Evolutionary conservation across 352 stramenopile species (phyloP), one percentile per base, ranked within the genome.

Genomic region (Phytophthora nicotianae): DNA sequence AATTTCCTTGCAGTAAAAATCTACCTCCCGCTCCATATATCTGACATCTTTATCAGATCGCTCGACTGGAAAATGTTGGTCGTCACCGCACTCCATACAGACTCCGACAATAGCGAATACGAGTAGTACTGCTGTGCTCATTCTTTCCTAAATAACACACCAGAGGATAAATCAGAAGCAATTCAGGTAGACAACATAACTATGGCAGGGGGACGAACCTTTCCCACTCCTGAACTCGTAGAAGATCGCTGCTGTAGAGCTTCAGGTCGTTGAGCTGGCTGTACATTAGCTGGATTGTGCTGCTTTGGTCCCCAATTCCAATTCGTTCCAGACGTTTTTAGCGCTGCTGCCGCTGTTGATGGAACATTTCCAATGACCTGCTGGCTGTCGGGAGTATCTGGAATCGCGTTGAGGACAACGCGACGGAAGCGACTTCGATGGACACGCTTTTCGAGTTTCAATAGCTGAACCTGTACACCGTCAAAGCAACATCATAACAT

Each of bases 1-100:
- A 53, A 94, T 79, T 54, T 95, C 86, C 32, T 89, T 91, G 59
- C 75, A 86, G 49, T 89, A 95, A 68, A 89, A 91, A 7, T 90
- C 75, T 11, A 88, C 54, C 24, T 93, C 83, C 11, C 83, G 77
- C 38, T 88, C 83, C 51, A 91, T 63, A 32, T 75, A 73, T 50
- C 77, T 70, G 40, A 87, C 41, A 10, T 65, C 51, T 38, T 70
- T 71, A 11, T 50, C 48, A 2, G 32, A 35, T 38, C 50, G 54
- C 19, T 63, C 41, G 9, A 23, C 50, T 8, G 55, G 21, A 52
- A 72, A 58, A 4, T 61, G 29, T 17, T 48, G 19, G n/a, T 70
- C 43, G n/a, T 72, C 62, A 29, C 52, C 62, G 45, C 63, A 72
- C 50, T 81, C 70, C 24, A 68, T 26, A 38, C 66, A 77, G 20